phyloP scores from a whole-genome alignment of 2,329 filamentous ascomycete species.

The Aspergillus sp. region DNA sequence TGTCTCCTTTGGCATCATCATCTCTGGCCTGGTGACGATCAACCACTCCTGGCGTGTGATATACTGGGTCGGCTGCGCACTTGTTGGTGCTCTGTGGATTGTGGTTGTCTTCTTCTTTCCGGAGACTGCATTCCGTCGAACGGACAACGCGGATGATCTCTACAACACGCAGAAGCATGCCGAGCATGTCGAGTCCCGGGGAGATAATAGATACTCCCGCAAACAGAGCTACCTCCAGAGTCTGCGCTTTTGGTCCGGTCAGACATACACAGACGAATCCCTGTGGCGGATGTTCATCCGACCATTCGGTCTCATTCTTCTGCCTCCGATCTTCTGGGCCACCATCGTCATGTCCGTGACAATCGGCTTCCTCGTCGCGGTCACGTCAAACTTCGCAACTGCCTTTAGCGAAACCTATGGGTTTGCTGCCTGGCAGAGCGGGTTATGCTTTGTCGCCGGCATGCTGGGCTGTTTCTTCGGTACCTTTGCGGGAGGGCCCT shows the following conservation, averaged over 20 bases:
- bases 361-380: slow-evolving; percentile 34
- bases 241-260: slow-evolving; percentile 17
- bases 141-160: background rate
- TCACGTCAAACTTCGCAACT: slow-evolving; percentile 20
- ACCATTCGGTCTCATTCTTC: slow-evolving; percentile 18
- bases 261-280: slow-evolving; percentile 35
- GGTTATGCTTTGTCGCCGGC: slow-evolving; percentile 54
- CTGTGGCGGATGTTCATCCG: slow-evolving; percentile 20
- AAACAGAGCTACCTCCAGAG: background rate
- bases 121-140: background rate
- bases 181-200: background rate
- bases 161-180: background rate
- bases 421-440: slow-evolving; percentile 40
- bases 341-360: slow-evolving; percentile 24
- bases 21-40: slow-evolving; percentile 36
- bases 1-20: slow-evolving; percentile 31
- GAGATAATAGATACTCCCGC: background rate
- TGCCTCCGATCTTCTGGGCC: slow-evolving; percentile 23
- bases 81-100: background rate
- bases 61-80: slow-evolving; percentile 21
- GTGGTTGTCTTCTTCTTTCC: slow-evolving; percentile 9
- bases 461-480: slow-evolving; percentile 40
- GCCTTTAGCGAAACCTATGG: slow-evolving; percentile 27
- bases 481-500: slow-evolving; percentile 48
- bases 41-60: slow-evolving; percentile 35